Evolutionary conservation across 495 filamentous ascomycete species (phyloP), one percentile per base, ranked within the genome.

Genomic region (Penicillium steckii): DNA sequence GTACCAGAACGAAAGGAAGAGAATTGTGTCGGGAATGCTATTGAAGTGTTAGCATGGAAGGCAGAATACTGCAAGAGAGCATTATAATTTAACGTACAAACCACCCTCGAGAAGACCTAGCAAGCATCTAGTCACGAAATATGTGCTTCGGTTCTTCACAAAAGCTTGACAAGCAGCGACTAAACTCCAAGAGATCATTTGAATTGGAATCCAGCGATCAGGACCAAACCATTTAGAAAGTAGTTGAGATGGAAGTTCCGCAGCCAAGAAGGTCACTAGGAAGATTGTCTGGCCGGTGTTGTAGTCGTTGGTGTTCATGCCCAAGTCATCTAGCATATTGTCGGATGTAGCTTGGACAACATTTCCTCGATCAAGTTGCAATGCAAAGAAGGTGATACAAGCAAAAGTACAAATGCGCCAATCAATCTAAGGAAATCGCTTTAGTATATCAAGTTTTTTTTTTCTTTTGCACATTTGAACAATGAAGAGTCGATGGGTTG

Each of bases 171-270:
- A 78, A 19, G 74, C 70, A 0, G 88, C 87, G 26, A 92, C 82
- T 8, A 91, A 54, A 60, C 84, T 88, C 87, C 90, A 95, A 3
- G 78, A 74, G 1, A 90, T 71, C 80, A 93, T 93, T 58, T 93
- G 89, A 23, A 85, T 70, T 0, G 90, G 89, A 46, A 96, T 92
- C 88, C 90, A 95, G 25, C 82, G 79, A 64, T 95, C 90, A 0
- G 90, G 89, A 0, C 91, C 91, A 21, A 93, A 52, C 64, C 78
- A 80, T 61, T 93, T 91, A 21, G 78, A 82, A 21, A 91, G 65
- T 0, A 91, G 71, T 57, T 91, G 88, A 0, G 87, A 90, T 1
- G 88, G 88, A 10, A 91, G 68, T 58, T 91, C 87, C 0, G 88
- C 85, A 12, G 76, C 68, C 3, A 91, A 68, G 62, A 91, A 90